These are phyloP conservation scores for Fusarium sp. DNA, from an alignment of 2,329 filamentous ascomycete species.

Conservation along the genomic window DNA sequence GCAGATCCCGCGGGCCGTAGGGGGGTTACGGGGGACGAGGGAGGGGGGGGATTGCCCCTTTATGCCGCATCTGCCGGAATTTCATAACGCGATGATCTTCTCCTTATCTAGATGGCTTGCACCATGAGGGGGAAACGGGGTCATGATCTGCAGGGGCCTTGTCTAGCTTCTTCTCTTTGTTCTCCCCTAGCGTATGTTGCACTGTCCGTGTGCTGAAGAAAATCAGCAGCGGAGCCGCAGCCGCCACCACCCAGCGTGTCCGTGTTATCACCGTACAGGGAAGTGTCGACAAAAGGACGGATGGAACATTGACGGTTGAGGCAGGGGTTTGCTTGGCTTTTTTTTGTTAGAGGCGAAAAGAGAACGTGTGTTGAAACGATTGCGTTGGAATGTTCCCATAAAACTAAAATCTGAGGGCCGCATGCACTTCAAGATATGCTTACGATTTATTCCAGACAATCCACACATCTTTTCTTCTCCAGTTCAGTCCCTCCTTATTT, in stretches of 20 bases:
- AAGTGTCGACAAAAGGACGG: background rate
- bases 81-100: conserved; percentile 4
- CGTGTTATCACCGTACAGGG: background rate
- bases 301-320: conserved; percentile 11
- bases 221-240: conserved; percentile 8
- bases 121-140: background rate
- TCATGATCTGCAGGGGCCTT: conserved; percentile 7
- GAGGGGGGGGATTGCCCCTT: background rate
- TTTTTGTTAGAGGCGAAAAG: background rate
- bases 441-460: background rate
- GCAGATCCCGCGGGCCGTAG: background rate
- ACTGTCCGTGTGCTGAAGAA: background rate
- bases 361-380: background rate
- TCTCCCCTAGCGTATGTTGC: background rate
- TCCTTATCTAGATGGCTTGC: conserved; percentile 11
- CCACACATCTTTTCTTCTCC: background rate
- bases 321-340: background rate
- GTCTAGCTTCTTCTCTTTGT: background rate
- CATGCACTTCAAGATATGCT: background rate
- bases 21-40: background rate
- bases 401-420: background rate
- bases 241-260: background rate
- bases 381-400: background rate
- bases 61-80: conserved; percentile 1
- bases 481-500: background rate